A percentile compares a stretch with the other conserved stretches of the same genome.
Evolutionary conservation across 2,329 filamentous ascomycete genomes (phyloP).

Genomic region (Calonectria fujianensis): DNA sequence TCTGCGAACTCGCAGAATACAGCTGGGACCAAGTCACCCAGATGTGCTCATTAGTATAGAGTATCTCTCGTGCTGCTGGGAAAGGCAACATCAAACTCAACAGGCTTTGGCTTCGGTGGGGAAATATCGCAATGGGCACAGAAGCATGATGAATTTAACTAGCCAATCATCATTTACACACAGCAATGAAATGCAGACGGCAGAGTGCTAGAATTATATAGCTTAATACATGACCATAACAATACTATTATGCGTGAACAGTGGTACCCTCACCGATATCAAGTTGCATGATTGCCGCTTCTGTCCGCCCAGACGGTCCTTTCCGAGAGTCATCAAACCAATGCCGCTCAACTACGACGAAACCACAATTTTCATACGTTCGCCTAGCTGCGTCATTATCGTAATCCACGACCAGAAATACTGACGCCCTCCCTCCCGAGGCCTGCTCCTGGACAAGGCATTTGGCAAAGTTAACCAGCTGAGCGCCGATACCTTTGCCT

Average conservation of each 20-base stretch:
- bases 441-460: background rate
- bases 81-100: background rate
- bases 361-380: conserved; percentile 46
- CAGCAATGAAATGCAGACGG: background rate
- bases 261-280: background rate
- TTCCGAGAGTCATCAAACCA: conserved; percentile 40
- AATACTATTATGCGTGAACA: background rate
- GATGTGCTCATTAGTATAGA: background rate
- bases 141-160: background rate
- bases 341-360: conserved; percentile 39
- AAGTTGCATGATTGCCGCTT: conserved; percentile 44
- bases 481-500: conserved; percentile 37
- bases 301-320: background rate
- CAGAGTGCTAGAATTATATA: background rate
- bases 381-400: conserved; percentile 31
- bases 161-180: background rate
- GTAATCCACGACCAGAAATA: conserved; percentile 39
- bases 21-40: background rate
- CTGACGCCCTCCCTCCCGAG: background rate
- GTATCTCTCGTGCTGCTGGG: conserved; percentile 9
- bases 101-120: background rate
- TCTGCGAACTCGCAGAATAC: background rate
- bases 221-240: background rate
- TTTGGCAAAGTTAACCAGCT: conserved; percentile 37
- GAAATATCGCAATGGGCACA: background rate